These are phyloP conservation scores for Aspergillus fumigatus DNA, from an alignment of 2,329 filamentous ascomycete genomes.

Conservation along the genomic window DNA sequence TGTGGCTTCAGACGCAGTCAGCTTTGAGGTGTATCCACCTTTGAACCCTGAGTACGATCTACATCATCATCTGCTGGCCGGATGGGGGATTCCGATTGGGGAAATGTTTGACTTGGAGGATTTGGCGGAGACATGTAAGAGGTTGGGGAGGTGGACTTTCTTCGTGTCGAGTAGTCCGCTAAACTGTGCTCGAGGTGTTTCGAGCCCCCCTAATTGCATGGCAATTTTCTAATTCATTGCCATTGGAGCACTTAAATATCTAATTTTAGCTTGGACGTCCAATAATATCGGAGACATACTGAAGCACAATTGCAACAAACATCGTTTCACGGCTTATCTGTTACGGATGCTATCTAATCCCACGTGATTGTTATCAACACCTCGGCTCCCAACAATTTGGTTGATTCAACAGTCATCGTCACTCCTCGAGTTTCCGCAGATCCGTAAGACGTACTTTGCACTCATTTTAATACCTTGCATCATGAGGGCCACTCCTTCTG, in stretches of 20 bases:
- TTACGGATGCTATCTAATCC: neutral
- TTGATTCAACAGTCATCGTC: neutral
- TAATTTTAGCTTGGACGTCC: neutral
- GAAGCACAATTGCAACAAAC: neutral
- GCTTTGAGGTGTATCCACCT: conserved; percentile 50
- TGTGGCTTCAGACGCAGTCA: conserved; percentile 56
- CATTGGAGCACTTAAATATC: neutral
- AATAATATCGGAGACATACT: neutral
- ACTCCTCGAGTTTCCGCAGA: neutral
- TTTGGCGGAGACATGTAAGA: conserved; percentile 29
- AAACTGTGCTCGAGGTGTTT: conserved; percentile 37
- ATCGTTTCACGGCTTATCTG: neutral
- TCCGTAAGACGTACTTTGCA: neutral
- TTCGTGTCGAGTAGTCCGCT: conserved; percentile 38
- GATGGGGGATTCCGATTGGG: conserved; percentile 37
- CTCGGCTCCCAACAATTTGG: neutral
- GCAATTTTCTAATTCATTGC: conserved; percentile 33
- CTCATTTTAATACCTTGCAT: neutral
- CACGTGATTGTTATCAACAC: neutral
- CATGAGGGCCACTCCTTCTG: neutral
- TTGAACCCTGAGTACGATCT: conserved; percentile 30
- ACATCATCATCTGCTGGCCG: conserved; percentile 34
- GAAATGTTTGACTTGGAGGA: conserved; percentile 40
- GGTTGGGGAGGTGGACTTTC: conserved; percentile 33
- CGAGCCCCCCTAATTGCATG: conserved; percentile 42